Evolutionary conservation across 768 basidiomycete species (phyloP), one percentile per base, ranked within the genome.

Genomic region (Lentinula aciculospora): DNA sequence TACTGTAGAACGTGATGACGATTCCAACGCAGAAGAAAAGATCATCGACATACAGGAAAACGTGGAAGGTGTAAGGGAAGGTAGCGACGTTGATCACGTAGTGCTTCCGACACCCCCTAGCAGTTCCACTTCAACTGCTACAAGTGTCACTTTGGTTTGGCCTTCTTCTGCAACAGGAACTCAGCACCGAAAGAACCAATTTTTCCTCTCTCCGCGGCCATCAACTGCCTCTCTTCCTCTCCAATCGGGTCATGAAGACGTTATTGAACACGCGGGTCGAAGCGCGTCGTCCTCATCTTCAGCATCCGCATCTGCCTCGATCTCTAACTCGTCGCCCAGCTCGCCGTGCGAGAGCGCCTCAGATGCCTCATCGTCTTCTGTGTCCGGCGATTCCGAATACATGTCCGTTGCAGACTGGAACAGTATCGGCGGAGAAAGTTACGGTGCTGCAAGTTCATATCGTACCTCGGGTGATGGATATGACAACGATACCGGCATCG

Each of bases 141-240:
- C 50, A n/a, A 53, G 29, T 36, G 50, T 23, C 36, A 31, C 55
- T n/a, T 58, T 66, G 19, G 57, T 59, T n/a, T 67, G 66, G 66
- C 64, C 66, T 25, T 54, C 59, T 21, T 59, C 65, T 39, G 36
- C 36, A 9, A 40, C 23, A 25, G 50, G 53, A 6, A 28, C 1
- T 13, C 27, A 54, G 4, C 47, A 47, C 8, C 46, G 25, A 27
- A 7, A 37, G 13, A 15, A 23, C 10, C 37, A 37, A 54, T 15
- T 8, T 17, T 23, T 3, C 17, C 37, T 54, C 7, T 54, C 36
- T 25, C 34, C 21, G 4, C 53, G 25, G 6, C 27, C 32, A 34
- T 15, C 6, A n/a, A 23, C n/a, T 36, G 25, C 32, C 21, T 3
- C 21, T 13, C 31, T 25, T 19, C 31, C 50, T 39, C 19, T 1